Base-by-base conservation (phyloP, 148 eudicot species). In the Bassia scoparia region DNA sequence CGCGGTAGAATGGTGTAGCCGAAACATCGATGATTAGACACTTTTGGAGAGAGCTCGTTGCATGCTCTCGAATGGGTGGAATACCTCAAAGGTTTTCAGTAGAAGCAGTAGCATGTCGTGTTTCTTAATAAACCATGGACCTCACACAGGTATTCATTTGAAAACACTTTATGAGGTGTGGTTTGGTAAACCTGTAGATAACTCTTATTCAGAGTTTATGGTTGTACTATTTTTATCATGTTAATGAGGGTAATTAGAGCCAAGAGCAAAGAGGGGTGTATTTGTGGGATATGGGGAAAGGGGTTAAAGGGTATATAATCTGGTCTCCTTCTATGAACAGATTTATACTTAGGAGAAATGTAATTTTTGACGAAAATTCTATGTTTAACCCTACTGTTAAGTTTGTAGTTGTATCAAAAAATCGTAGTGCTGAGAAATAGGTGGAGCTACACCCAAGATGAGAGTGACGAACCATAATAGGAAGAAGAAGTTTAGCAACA, bases 251-350 rank as follows among this genome's bases (percentile, higher is more conserved):
- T 2, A 2, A 41, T 41, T 41, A 41, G 44, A 41, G 44, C 4
- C 8, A 41, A 41, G 44, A 41, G 44, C 4, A n/a, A n/a, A 8
- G 15, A 13, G 65, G 38, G 65, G 3, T 10, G 16, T 7, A 3
- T 24, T 18, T 4, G n/a, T 59, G 16, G 30, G 4, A 4, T 7
- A 59, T 59, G 30, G 62, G 33, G 62, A 59, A n/a, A 3, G 27
- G 62, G 62, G 38, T 61, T 61, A 30, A 61, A 33, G 65, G 65
- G 37, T 61, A 61, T 61, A 61, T 9, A 61, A 61, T 61, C 65
- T 30, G 38, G 65, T 61, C 65, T 14, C 26, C 65, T 2, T 29
- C 1, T 61, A 20, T 29, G 37, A 33, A 33, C 6, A 29, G 38
- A 61, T 5, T 61, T 2, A 61, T 61, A 61, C 16, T 29, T 61